Evolutionary conservation across 192 early-diverging fungal genomes (phyloP).

Genomic region (Obelidium mucronatum): DNA sequence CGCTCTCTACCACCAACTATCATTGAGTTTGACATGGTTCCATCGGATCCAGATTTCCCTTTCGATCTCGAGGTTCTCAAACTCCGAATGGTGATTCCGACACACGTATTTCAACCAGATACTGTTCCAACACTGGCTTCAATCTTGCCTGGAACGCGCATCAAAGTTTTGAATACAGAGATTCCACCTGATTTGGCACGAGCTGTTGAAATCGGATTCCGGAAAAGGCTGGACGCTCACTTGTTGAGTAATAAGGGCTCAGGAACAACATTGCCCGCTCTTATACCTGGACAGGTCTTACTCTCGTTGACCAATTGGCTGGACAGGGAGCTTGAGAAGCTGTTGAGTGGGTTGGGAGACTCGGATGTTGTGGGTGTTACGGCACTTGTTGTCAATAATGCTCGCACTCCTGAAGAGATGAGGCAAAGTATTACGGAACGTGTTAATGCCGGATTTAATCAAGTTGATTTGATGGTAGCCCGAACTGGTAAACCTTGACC

Average conservation of each 20-base stretch:
- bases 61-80: conserved; percentile 32
- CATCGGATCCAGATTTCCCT: conserved; percentile 36
- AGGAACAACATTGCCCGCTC: not conserved
- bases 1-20: conserved; percentile 12
- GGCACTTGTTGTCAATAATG: conserved; percentile 21
- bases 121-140: conserved; percentile 5
- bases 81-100: conserved; percentile 14
- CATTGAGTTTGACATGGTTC: conserved; percentile 15
- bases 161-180: conserved; percentile 28
- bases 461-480: not conserved
- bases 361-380: conserved; percentile 22
- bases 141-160: conserved; percentile 12
- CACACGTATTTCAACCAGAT: too few relatives aligned
- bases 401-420: conserved; percentile 20
- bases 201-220: conserved; percentile 28
- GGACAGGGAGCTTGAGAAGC: conserved; percentile 64
- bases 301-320: conserved; percentile 59
- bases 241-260: not conserved
- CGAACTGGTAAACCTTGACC: too few relatives aligned
- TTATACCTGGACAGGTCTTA: conserved; percentile 29
- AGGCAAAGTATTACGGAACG: conserved; percentile 35
- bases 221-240: not conserved
- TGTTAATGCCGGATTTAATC: not conserved
- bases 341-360: conserved; percentile 39
- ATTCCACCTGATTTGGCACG: conserved; percentile 20